Evolutionary conservation across 306 rosid species (phyloP), one percentile per base, ranked within the genome.

Genomic region (Purshia tridentata): DNA sequence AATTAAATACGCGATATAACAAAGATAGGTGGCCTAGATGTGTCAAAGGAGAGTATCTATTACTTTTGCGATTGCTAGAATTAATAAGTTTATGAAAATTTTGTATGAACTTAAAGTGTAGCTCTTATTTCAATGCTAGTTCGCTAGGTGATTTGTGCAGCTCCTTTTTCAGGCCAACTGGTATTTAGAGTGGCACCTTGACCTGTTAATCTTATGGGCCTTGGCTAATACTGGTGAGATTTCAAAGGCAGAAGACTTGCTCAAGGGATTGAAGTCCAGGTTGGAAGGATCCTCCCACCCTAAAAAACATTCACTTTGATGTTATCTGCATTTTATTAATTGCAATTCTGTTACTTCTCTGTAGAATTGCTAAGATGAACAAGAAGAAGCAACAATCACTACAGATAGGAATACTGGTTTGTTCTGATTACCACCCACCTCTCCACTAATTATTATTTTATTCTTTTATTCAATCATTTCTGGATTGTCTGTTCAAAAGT

Each of bases 161-260:
- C 35, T 23, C 49, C 54, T 54, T 48, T 39, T 67, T 73, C 82
- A 93, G 98, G 87, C 77, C 40, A 84, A 85, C 84, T 93, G 98
- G 98, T 79, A 86, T 86, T 0, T 85, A 47, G 97, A 93, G 81
- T 89, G 92, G 96, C 93, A 86, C 77, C 58, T 93, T 70, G 97
- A 91, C 49, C 13, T 86, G 42, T 70, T 93, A 83, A 69, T 65
- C 20, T 79, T 82, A 44, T 91, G 98, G 98, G 93, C 86, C 67
- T 82, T 93, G 83, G 91, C 96, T 23, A 62, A 78, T 75, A 64
- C 89, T 23, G 83, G 85, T 42, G 78, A 87, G 77, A 45, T 77
- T 76, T 81, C 87, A 67, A 79, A 79, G 74, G 91, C 96, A 67
- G 91, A 84, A 69, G 88, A 87, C 37, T 85, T 93, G 51, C 85